These are phyloP conservation scores for Claviceps sorghi DNA, from an alignment of 2,329 filamentous ascomycete species.

Conservation along the genomic window DNA sequence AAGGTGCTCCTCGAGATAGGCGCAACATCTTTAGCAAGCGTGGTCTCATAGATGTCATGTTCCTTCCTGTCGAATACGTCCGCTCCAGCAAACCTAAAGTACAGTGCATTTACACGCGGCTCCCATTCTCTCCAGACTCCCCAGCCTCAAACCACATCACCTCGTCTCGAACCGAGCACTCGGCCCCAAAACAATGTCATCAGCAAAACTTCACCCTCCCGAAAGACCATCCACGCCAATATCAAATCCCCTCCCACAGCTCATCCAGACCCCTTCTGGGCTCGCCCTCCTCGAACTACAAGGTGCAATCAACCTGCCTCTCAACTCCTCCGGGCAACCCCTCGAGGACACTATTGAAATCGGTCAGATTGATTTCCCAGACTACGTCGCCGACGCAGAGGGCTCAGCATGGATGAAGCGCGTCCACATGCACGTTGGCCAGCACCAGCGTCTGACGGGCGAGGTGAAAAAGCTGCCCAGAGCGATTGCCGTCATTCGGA, in stretches of 20 bases:
- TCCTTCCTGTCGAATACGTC: neutral
- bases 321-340: slow-evolving; percentile 18
- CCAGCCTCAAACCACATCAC: neutral
- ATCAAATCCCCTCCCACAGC: slow-evolving; percentile 53
- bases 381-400: slow-evolving; percentile 38
- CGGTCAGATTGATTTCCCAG: slow-evolving; percentile 64
- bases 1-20: neutral
- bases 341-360: slow-evolving; percentile 27
- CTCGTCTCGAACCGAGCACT: too few relatives aligned
- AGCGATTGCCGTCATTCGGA: slow-evolving; percentile 64
- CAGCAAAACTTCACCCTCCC: slow-evolving; percentile 27
- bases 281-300: slow-evolving; percentile 86
- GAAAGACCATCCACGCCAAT: slow-evolving; percentile 11
- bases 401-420: slow-evolving; percentile 74
- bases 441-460: slow-evolving; percentile 76
- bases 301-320: slow-evolving; percentile 69
- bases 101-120: neutral
- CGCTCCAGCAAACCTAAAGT: neutral
- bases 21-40: neutral
- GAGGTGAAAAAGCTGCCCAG: slow-evolving; percentile 77
- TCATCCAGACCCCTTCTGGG: slow-evolving; percentile 79
- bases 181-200: slow-evolving; percentile 16
- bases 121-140: neutral
- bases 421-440: slow-evolving; percentile 76
- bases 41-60: neutral